A percentile compares a stretch with the other conserved stretches of the same genome.
Evolutionary conservation across 2,329 filamentous ascomycete genomes (phyloP).

Genomic region (Conoideocrella luteorostrata): DNA sequence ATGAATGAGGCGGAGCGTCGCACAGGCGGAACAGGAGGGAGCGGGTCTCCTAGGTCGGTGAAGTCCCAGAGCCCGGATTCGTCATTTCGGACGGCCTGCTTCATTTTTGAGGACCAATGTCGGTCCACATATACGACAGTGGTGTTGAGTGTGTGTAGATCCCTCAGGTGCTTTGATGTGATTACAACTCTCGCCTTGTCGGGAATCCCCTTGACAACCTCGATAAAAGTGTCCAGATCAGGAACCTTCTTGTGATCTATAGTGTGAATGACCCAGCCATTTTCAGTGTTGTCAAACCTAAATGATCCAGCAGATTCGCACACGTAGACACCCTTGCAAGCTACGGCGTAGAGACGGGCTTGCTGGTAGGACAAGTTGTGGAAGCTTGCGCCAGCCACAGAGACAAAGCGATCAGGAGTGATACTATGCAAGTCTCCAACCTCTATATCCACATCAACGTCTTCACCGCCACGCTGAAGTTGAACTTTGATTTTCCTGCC

Average conservation of each 20-base stretch:
- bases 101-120: constrained; percentile 95
- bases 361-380: constrained; percentile 97
- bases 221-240: constrained; percentile 79
- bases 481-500: constrained; percentile 70
- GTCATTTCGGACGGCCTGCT: constrained; percentile 86
- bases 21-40: constrained; percentile 66
- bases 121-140: constrained; percentile 88
- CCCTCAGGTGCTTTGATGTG: constrained; percentile 90
- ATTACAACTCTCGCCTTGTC: constrained; percentile 80
- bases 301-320: constrained; percentile 95
- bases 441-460: constrained; percentile 75
- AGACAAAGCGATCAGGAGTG: constrained; percentile 91
- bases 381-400: constrained; percentile 89
- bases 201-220: constrained; percentile 84
- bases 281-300: constrained; percentile 83
- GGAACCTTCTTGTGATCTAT: constrained; percentile 89
- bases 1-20: constrained; percentile 84
- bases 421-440: constrained; percentile 91
- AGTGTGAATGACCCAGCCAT: constrained; percentile 88
- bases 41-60: constrained; percentile 70
- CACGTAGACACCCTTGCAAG: constrained; percentile 86
- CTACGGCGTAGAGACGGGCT: constrained; percentile 89
- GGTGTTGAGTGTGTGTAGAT: constrained; percentile 90
- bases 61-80: constrained; percentile 92
- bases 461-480: constrained; percentile 81